Base-by-base conservation (phyloP, 768 basidiomycete genomes). In the Suillus placidus region DNA sequence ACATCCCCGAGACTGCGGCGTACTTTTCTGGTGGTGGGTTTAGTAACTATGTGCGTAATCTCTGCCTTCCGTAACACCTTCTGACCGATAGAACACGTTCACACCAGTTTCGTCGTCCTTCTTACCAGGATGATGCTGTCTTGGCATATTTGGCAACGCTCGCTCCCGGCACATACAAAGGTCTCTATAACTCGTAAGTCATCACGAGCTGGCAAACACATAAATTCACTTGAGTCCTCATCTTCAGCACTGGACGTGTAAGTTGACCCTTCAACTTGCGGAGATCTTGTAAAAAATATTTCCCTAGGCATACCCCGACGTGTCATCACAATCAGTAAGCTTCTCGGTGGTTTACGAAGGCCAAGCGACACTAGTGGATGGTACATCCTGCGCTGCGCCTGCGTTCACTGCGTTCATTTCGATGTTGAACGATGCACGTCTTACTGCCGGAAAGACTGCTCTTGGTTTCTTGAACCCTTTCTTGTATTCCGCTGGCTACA, bases 21-120 rank as follows among this genome's bases (percentile, higher is more conserved):
- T 73, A 63, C 68, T 89, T 91, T 79, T 90, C 88, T 16, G 90
- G 90, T 1, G 91, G 91, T 42, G 90, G 91, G 3, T 93, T 92
- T 77, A 90, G 89, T 71, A 81, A 89, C 67, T 85, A 86, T 61
- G 88, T 89, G 10, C 67, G 83, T 80, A 5, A 34, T 20, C n/a
- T 18, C 10, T 26, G n/a, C 14, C 30, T 16, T 49, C 54, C 54
- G 34, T 34, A 8, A 23, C 6, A 14, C 26, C 40, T 62, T 12
- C 37, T 52, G 43, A 66, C 30, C 43, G 8, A 6, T 56, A 38
- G 12, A 9, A 32, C 26, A 37, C 38, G n/a, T 37, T 20, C 3
- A 38, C 7, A 26, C 47, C 62, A 88, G 86, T 89, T 87, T 71
- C 0, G 66, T 26, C 83, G 84, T 32, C 89, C 89, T 4, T 6